Evolutionary conservation across 768 basidiomycete genomes (phyloP).

Genomic region (Panaeolus cyanescens): DNA sequence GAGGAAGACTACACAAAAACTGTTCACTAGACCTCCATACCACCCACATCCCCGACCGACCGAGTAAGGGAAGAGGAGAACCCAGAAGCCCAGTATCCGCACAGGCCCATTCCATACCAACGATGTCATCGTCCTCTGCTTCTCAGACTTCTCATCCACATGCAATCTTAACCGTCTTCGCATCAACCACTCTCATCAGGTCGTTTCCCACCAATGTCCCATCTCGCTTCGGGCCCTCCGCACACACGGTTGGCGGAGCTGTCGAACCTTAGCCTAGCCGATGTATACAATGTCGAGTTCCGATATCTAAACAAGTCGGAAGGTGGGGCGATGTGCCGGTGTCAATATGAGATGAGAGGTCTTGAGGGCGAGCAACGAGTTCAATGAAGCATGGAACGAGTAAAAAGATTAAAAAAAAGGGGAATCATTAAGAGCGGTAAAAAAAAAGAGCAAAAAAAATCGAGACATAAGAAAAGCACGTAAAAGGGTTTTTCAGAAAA

Average conservation of each 20-base stretch:
- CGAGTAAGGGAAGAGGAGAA: background rate
- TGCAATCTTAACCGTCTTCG: background rate
- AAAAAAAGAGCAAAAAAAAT: too few species aligned
- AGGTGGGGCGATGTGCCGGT: background rate
- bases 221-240: background rate
- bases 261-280: background rate
- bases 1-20: background rate
- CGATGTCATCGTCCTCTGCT: background rate
- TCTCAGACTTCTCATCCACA: background rate
- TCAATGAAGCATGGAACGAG: background rate
- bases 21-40: too few species aligned
- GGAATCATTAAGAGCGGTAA: too few species aligned
- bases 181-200: background rate
- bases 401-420: too few species aligned
- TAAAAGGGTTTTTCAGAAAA: background rate
- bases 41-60: background rate
- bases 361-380: background rate
- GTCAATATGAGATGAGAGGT: background rate
- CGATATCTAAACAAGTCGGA: background rate
- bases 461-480: too few species aligned
- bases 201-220: slow-evolving; percentile 1
- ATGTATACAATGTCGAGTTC: background rate
- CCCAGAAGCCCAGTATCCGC: background rate
- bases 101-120: background rate
- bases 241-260: background rate